A percentile compares a stretch with the other conserved stretches of the same genome.
Evolutionary conservation across 2,329 filamentous ascomycete genomes (phyloP).

Genomic region (Beauveria asiatica): DNA sequence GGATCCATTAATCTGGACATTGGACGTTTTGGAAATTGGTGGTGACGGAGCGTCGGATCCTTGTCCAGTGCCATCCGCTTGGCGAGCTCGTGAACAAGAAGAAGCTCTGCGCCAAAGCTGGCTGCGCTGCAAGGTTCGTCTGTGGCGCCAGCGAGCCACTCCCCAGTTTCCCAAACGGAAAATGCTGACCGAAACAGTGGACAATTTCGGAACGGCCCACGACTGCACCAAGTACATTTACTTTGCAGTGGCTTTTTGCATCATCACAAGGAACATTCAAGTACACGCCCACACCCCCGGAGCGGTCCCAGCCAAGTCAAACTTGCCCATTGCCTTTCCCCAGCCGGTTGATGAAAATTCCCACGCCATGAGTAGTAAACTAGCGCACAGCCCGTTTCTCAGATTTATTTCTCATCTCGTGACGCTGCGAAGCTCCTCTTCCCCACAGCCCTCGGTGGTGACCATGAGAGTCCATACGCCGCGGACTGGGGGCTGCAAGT

Average conservation of each 20-base stretch:
- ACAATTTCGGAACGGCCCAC: background rate
- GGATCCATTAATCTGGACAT: background rate
- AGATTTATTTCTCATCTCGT: constrained; percentile 5
- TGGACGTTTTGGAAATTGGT: background rate
- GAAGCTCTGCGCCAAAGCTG: background rate
- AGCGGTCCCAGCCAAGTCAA: background rate
- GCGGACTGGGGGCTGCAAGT: too few species aligned
- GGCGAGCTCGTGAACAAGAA: too few species aligned
- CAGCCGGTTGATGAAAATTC: background rate
- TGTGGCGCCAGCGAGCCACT: background rate
- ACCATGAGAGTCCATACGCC: background rate
- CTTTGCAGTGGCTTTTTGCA: too few species aligned
- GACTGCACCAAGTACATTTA: background rate
- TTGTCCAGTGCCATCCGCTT: too few species aligned
- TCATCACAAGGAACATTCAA: background rate
- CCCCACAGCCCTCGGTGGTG: background rate
- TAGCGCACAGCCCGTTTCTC: background rate
- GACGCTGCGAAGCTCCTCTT: background rate
- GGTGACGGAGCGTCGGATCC: background rate
- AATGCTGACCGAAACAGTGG: constrained; percentile 1
- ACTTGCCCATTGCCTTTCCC: background rate
- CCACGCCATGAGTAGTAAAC: background rate
- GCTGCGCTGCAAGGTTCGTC: background rate
- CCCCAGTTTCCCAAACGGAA: background rate
- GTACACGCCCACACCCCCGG: background rate